These are phyloP conservation scores for Neonectria magnoliae DNA, from an alignment of 2,329 filamentous ascomycete genomes.

Conservation along the genomic window DNA sequence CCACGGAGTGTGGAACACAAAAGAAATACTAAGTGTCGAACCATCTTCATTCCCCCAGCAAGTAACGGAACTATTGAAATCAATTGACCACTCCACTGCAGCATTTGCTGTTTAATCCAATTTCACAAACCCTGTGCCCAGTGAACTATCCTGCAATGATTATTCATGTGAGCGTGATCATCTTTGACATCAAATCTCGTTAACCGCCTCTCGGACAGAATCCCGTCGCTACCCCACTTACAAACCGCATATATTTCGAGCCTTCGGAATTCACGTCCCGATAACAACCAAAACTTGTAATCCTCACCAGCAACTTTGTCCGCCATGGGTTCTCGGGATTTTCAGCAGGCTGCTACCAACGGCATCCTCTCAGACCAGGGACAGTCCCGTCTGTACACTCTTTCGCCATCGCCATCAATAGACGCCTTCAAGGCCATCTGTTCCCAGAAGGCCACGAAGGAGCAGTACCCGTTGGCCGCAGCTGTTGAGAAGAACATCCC, in stretches of 20 bases:
- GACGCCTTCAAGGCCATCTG: conserved; percentile 57
- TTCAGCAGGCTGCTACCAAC: background rate
- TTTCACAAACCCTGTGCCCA: background rate
- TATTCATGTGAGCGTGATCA: background rate
- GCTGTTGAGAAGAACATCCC: conserved; percentile 62
- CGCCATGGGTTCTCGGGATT: conserved; percentile 22
- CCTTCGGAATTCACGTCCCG: conserved; percentile 21
- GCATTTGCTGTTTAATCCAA: background rate
- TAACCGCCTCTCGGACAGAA: conserved; percentile 19
- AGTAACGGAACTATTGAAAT: background rate
- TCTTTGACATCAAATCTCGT: background rate
- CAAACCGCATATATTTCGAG: conserved; percentile 16
- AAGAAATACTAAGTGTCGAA: background rate
- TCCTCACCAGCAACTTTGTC: background rate
- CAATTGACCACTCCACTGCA: background rate
- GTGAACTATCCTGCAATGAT: background rate
- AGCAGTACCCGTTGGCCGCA: conserved; percentile 59
- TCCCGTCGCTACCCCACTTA: conserved; percentile 23
- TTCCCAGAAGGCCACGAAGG: conserved; percentile 48
- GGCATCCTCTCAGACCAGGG: conserved; percentile 19
- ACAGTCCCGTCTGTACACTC: conserved; percentile 36
- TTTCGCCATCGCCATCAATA: conserved; percentile 49
- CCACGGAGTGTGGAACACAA: too few species aligned
- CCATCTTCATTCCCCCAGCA: background rate
- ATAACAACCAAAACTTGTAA: conserved; percentile 13